Percentiles rank a stretch among this genome's conserved stretches.
These are phyloP conservation scores for Collybia mongolica DNA, from an alignment of 768 basidiomycete genomes.

Conservation along the genomic window DNA sequence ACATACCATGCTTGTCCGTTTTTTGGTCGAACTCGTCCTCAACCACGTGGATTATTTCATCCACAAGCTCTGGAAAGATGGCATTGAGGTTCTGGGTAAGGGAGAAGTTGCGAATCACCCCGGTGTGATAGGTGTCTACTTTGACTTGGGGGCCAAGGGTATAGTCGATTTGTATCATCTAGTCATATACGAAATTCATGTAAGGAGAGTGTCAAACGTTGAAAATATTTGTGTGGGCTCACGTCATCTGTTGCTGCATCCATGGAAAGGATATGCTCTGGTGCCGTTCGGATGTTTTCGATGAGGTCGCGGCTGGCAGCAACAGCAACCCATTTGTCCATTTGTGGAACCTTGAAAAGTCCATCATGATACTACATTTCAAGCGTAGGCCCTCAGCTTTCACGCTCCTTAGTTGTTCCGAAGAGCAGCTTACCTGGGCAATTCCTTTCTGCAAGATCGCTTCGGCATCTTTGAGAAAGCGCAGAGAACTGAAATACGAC, in stretches of 20 bases:
- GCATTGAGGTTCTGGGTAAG: conserved; percentile 37
- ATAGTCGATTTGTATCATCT: conserved; percentile 37
- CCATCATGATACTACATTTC: conserved; percentile 11
- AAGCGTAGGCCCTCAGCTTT: no score
- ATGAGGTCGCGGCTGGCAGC: conserved; percentile 38
- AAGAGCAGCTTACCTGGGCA: no score
- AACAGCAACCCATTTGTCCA: conserved; percentile 44
- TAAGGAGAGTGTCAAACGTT: neutral
- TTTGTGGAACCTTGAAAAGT: conserved; percentile 39
- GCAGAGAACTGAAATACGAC: no score
- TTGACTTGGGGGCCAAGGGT: conserved; percentile 32
- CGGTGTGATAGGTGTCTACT: conserved; percentile 27
- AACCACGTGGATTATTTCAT: conserved; percentile 43
- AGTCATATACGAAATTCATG: neutral
- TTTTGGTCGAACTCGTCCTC: conserved; percentile 27
- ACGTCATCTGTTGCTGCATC: conserved; percentile 25
- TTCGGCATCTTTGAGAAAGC: no score
- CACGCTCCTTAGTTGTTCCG: no score
- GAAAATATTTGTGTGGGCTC: neutral
- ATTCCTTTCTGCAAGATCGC: no score
- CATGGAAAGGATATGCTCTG: conserved; percentile 29
- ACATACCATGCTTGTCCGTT: conserved; percentile 24
- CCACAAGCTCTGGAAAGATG: conserved; percentile 37
- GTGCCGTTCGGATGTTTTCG: conserved; percentile 45
- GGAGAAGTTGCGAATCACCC: conserved; percentile 23